These are phyloP conservation scores for Boletus edulis DNA, from an alignment of 768 basidiomycete genomes.

Conservation along the genomic window DNA sequence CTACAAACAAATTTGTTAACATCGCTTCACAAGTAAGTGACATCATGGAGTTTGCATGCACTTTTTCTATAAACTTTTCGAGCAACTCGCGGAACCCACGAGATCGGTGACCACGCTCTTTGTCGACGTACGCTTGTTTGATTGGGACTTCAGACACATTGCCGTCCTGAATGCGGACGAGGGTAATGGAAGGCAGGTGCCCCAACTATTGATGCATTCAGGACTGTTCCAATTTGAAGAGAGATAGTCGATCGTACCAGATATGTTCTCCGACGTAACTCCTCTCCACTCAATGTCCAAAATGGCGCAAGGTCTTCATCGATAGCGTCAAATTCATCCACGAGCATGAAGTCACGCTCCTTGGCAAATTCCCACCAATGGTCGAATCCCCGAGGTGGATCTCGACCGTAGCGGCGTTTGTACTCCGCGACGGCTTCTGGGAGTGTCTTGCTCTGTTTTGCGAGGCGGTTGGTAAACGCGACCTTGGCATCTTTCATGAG, in stretches of 20 bases:
- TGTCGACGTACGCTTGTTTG: constrained; percentile 51
- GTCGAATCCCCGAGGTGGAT: constrained; percentile 90
- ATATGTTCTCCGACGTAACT: constrained; percentile 60
- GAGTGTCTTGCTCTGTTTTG: constrained; percentile 77
- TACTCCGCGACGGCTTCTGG: constrained; percentile 82
- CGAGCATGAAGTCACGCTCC: constrained; percentile 68
- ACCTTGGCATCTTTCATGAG: constrained; percentile 83
- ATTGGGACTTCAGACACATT: constrained; percentile 57
- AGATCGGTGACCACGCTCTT: constrained; percentile 75
- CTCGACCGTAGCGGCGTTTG: constrained; percentile 65
- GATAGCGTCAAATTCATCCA: constrained; percentile 88
- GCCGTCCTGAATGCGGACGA: constrained; percentile 75
- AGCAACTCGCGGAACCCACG: constrained; percentile 76
- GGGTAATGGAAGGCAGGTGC: constrained; percentile 77
- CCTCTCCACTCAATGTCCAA: constrained; percentile 68
- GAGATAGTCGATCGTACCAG: constrained; percentile 42
- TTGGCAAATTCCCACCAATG: constrained; percentile 83
- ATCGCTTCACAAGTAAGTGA: not conserved
- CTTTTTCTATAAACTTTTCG: constrained; percentile 64
- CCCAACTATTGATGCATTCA: constrained; percentile 50
- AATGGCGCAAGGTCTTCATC: constrained; percentile 81
- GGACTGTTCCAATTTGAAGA: not conserved
- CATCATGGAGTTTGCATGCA: constrained; percentile 29
- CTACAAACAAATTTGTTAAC: constrained; percentile 35
- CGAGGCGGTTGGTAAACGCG: constrained; percentile 64